Conservation (phyloP, 2,329 filamentous ascomycete genomes). For the Pyrenophora seminiperda region DNA sequence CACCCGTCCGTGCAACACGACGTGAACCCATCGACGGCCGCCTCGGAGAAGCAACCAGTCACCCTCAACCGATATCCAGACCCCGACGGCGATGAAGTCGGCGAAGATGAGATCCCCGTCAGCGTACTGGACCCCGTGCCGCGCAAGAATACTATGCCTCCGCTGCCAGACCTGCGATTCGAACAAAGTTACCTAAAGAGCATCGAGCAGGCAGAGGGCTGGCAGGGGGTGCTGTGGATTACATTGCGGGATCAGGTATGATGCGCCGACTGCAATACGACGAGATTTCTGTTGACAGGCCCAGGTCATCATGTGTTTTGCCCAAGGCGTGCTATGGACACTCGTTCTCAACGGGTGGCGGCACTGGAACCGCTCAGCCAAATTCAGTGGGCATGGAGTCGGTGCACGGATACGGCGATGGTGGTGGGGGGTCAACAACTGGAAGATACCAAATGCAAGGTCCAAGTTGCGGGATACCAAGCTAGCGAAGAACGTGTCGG, state of each 20-base stretch:
- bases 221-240: slow-evolving; percentile 80
- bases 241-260: slow-evolving; percentile 85
- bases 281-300: background rate
- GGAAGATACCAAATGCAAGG: slow-evolving; percentile 56
- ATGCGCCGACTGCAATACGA: background rate
- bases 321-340: slow-evolving; percentile 89
- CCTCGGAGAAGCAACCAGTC: slow-evolving; percentile 69
- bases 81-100: slow-evolving; percentile 55
- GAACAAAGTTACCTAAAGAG: slow-evolving; percentile 97
- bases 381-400: slow-evolving; percentile 74
- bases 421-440: slow-evolving; percentile 97
- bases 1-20: slow-evolving; percentile 75
- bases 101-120: slow-evolving; percentile 71
- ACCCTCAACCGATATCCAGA: slow-evolving; percentile 45
- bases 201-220: slow-evolving; percentile 77
- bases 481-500: slow-evolving; percentile 41
- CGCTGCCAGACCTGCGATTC: slow-evolving; percentile 82
- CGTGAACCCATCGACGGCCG: slow-evolving; percentile 77
- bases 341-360: slow-evolving; percentile 85
- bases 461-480: slow-evolving; percentile 35
- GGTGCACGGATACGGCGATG: slow-evolving; percentile 82
- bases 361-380: slow-evolving; percentile 80
- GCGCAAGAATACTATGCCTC: slow-evolving; percentile 68
- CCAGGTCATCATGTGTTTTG: slow-evolving; percentile 81
- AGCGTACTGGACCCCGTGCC: slow-evolving; percentile 63